These are phyloP conservation scores for Piromyces finnis DNA, from an alignment of 192 early-diverging fungal species.

Conservation along the genomic window DNA sequence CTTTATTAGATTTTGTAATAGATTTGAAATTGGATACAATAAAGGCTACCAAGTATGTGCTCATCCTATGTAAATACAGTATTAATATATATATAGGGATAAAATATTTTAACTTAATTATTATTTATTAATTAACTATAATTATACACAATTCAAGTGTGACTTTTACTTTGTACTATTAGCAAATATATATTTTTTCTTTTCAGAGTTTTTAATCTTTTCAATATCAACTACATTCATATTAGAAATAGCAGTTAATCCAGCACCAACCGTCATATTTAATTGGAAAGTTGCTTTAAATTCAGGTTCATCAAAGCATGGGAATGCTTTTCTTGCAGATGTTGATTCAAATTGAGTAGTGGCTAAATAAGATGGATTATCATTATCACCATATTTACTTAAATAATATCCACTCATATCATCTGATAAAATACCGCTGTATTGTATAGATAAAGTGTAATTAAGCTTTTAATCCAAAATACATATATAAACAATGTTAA, in stretches of 20 bases:
- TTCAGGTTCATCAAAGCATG: constrained; percentile 95
- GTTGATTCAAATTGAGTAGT: not conserved
- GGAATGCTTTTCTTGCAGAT: constrained; percentile 55
- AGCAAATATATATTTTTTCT: constrained; percentile 13
- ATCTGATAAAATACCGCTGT: not conserved
- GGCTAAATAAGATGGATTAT: not conserved
- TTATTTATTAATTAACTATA: too few species aligned
- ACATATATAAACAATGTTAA: too few species aligned
- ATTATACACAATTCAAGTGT: not conserved
- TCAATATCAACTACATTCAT: constrained; percentile 66
- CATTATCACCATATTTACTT: not conserved
- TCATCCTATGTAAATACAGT: not conserved
- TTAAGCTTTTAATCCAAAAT: not conserved
- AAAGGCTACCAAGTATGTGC: constrained; percentile 48
- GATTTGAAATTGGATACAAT: constrained; percentile 27
- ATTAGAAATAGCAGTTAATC: constrained; percentile 76
- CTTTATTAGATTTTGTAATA: constrained; percentile 15
- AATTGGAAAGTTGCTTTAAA: constrained; percentile 91
- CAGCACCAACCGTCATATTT: constrained; percentile 55
- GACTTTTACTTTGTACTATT: not conserved
- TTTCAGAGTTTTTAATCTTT: constrained; percentile 16
- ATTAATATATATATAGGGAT: too few species aligned
- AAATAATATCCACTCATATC: not conserved
- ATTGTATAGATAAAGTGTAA: not conserved
- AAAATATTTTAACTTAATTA: too few species aligned